phyloP scores from a whole-genome alignment of 2,329 filamentous ascomycete species.

The Aureobasidium vineae region DNA sequence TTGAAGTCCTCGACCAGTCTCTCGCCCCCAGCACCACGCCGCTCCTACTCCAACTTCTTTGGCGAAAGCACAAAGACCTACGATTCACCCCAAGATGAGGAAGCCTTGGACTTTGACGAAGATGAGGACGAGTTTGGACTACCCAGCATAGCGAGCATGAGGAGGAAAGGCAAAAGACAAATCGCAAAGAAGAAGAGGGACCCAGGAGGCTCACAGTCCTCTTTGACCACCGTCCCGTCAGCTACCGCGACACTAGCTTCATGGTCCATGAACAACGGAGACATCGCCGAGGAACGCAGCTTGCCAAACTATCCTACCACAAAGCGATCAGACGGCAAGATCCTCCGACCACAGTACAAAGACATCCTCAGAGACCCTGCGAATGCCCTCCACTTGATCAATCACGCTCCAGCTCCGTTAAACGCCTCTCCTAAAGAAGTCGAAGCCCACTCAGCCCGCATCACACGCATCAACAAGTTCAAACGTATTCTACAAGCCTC shows the following conservation, averaged over 20 bases:
- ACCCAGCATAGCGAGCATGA: slow-evolving; percentile 88
- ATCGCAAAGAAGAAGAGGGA: slow-evolving; percentile 48
- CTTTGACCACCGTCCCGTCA: slow-evolving; percentile 18
- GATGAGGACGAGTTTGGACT: slow-evolving; percentile 95
- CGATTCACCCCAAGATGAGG: slow-evolving; percentile 59
- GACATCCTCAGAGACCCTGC: slow-evolving; percentile 84
- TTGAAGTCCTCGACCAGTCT: slow-evolving; percentile 54
- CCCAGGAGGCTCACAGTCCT: slow-evolving; percentile 36
- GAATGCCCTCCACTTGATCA: slow-evolving; percentile 91
- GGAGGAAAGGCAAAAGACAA: slow-evolving; percentile 62
- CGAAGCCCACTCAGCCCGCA: slow-evolving; percentile 81
- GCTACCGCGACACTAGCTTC: slow-evolving; percentile 29
- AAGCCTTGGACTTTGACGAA: slow-evolving; percentile 76
- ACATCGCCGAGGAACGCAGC: slow-evolving; percentile 89
- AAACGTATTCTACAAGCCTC: slow-evolving; percentile 93
- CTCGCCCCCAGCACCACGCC: slow-evolving; percentile 58
- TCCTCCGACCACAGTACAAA: slow-evolving; percentile 94
- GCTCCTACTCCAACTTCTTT: slow-evolving; percentile 76
- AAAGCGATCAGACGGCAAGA: slow-evolving; percentile 91
- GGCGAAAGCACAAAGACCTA: slow-evolving; percentile 80
- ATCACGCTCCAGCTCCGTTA: slow-evolving; percentile 71
- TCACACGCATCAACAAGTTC: slow-evolving; percentile 97
- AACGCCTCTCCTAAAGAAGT: slow-evolving; percentile 78
- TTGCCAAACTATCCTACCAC: slow-evolving; percentile 79
- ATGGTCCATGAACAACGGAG: slow-evolving; percentile 77